A percentile compares a stretch with the other conserved stretches of the same genome.
These are phyloP conservation scores for Rhizopogon vinicolor DNA, from an alignment of 768 basidiomycete genomes.

Conservation along the genomic window DNA sequence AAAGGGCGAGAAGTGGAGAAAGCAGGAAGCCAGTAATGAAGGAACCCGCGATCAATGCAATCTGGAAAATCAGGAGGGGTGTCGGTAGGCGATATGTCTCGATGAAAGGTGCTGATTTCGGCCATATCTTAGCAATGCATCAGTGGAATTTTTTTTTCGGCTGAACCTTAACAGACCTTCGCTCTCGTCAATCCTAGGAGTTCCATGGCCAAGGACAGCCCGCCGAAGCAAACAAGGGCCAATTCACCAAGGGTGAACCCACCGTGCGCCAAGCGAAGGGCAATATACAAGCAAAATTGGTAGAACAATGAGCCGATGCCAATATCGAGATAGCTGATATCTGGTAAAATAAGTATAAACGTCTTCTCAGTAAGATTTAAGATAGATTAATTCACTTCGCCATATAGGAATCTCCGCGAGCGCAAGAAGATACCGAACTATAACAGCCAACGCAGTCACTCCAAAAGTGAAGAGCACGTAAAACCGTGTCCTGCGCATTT, in stretches of 20 bases:
- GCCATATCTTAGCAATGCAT: conserved; percentile 58
- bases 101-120: conserved; percentile 74
- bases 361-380: not conserved
- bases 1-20: conserved; percentile 89
- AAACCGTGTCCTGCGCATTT: conserved; percentile 54
- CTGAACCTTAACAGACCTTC: conserved; percentile 38
- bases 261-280: conserved; percentile 86
- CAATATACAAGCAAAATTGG: conserved; percentile 88
- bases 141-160: not conserved
- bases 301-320: conserved; percentile 73
- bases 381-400: conserved; percentile 52
- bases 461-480: conserved; percentile 62
- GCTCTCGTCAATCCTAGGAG: conserved; percentile 80
- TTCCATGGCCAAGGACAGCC: conserved; percentile 83
- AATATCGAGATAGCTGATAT: conserved; percentile 75
- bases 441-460: conserved; percentile 45
- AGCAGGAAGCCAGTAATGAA: conserved; percentile 91
- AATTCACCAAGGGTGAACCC: conserved; percentile 96
- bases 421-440: conserved; percentile 43
- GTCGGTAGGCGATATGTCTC: conserved; percentile 92
- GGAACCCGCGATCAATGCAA: conserved; percentile 89
- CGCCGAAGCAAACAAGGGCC: conserved; percentile 83
- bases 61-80: conserved; percentile 86
- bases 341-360: conserved; percentile 34
- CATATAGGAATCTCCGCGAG: conserved; percentile 49